Conservation (phyloP, 2,329 filamentous ascomycete genomes). For the Coleophoma cylindrospora region DNA sequence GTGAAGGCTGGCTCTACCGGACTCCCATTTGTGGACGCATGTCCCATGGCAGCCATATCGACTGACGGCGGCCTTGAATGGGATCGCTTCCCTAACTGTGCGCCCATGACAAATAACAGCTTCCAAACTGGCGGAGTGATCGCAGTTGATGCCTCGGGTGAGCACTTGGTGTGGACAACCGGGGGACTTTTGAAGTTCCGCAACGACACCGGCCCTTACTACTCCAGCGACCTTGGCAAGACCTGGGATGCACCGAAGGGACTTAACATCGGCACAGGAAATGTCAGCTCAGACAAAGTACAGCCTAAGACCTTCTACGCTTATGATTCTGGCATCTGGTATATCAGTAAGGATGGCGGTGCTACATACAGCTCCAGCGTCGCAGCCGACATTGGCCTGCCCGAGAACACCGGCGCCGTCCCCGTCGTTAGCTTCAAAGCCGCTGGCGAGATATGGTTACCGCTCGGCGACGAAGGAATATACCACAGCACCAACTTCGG, state of each 20-base stretch:
- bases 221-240: slow-evolving; percentile 7
- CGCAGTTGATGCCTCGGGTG: slow-evolving; percentile 9
- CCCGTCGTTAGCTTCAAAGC: slow-evolving; percentile 7
- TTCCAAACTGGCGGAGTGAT: slow-evolving; percentile 5
- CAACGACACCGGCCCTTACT: slow-evolving; percentile 7
- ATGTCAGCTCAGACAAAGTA: slow-evolving; percentile 9
- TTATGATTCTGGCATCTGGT: slow-evolving; percentile 6
- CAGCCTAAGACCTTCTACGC: slow-evolving; percentile 9
- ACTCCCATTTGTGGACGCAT: slow-evolving; percentile 4
- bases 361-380: slow-evolving; percentile 6
- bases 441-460: slow-evolving; percentile 10
- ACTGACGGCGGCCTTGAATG: slow-evolving; percentile 8
- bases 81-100: slow-evolving; percentile 5
- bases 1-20: slow-evolving; percentile 6
- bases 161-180: slow-evolving; percentile 8
- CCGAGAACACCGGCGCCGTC: slow-evolving; percentile 3
- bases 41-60: slow-evolving; percentile 7
- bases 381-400: slow-evolving; percentile 6
- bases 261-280: slow-evolving; percentile 4
- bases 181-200: not conserved
- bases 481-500: slow-evolving; percentile 9
- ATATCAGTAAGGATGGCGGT: slow-evolving; percentile 8
- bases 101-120: slow-evolving; percentile 5
- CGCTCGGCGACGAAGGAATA: slow-evolving; percentile 5
- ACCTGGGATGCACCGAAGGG: slow-evolving; percentile 7